Conservation (phyloP, 83 land plant genomes). For the Picea abies region DNA sequence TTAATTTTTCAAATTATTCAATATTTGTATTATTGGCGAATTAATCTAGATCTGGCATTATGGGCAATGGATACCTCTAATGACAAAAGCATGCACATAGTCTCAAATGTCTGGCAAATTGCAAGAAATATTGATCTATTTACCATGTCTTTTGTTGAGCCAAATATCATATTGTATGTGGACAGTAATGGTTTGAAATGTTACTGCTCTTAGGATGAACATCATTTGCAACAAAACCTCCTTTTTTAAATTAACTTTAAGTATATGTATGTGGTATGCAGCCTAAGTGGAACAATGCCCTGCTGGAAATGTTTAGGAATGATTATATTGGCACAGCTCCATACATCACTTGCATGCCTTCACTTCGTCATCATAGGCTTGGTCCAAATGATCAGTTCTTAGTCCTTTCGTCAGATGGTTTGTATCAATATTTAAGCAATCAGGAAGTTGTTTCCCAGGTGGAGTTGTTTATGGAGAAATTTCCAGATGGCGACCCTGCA, state of each 20-base stretch:
- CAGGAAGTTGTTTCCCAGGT: constrained; percentile 94
- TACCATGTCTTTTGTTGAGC: not conserved
- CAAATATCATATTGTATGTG: not conserved
- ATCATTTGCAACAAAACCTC: not conserved
- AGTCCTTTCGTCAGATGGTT: constrained; percentile 96
- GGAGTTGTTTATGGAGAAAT: constrained; percentile 88
- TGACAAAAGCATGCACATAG: not conserved
- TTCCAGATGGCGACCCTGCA: constrained; percentile 99
- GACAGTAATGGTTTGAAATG: not conserved
- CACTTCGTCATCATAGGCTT: constrained; percentile 84
- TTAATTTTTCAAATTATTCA: not conserved
- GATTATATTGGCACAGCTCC: constrained; percentile 93
- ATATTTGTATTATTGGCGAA: not conserved
- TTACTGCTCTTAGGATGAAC: not conserved
- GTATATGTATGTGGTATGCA: constrained; percentile 37
- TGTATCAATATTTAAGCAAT: constrained; percentile 96
- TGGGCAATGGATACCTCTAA: not conserved
- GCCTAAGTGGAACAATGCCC: constrained; percentile 89
- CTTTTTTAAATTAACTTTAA: not conserved
- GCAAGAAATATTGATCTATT: not conserved
- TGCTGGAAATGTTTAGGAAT: constrained; percentile 93
- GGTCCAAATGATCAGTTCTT: constrained; percentile 92
- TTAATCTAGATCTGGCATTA: not conserved
- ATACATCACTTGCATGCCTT: constrained; percentile 83
- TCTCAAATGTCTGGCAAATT: not conserved